Evolutionary conservation across 2,329 filamentous ascomycete genomes (phyloP).

Genomic region (Trichoderma asperellum): DNA sequence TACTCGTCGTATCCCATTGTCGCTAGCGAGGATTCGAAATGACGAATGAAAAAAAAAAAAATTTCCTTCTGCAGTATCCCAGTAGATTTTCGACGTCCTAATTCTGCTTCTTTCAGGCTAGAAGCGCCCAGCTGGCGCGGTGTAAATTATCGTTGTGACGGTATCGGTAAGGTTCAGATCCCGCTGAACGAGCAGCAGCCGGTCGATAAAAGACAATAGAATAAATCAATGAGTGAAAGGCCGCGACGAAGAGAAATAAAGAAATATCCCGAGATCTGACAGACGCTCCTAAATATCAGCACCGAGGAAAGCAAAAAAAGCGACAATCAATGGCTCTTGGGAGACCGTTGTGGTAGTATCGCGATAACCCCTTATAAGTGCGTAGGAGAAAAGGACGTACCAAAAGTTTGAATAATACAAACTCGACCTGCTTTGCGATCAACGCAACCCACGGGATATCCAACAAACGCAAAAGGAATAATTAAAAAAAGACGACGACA

Average conservation of each 20-base stretch:
- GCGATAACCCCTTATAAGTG: neutral
- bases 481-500: constrained; percentile 29
- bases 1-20: constrained; percentile 40
- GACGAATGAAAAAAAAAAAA: neutral
- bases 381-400: constrained; percentile 27
- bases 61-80: neutral
- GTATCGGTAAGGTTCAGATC: constrained; percentile 51
- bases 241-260: constrained; percentile 4
- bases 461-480: constrained; percentile 38
- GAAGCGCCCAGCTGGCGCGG: neutral
- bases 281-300: neutral
- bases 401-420: constrained; percentile 10
- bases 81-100: neutral
- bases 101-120: neutral
- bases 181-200: constrained; percentile 52
- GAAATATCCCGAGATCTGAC: constrained; percentile 15
- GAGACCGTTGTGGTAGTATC: neutral
- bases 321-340: neutral
- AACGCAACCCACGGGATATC: constrained; percentile 31
- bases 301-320: neutral
- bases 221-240: neutral
- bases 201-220: constrained; percentile 2
- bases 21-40: neutral
- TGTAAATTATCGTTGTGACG: neutral
- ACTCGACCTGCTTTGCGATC: constrained; percentile 23